These are phyloP conservation scores for Chaetomium sp. DNA, from an alignment of 2,329 filamentous ascomycete species.

Conservation along the genomic window DNA sequence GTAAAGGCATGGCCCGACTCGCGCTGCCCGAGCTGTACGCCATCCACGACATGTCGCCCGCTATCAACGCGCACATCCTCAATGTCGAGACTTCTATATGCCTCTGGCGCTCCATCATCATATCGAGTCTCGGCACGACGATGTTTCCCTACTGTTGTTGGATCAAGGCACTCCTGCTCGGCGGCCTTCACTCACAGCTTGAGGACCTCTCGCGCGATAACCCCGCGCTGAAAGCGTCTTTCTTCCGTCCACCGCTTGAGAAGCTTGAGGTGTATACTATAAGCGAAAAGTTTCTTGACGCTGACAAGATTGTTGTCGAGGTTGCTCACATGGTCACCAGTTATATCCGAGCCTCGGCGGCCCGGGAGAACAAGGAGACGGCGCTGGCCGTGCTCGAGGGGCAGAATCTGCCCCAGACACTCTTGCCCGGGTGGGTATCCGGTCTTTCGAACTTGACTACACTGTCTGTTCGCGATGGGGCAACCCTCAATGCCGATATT, in stretches of 20 bases:
- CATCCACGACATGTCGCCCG: conserved; percentile 40
- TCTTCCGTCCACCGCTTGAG: conserved; percentile 38
- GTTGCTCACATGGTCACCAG: conserved; percentile 53
- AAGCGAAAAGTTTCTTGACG: conserved; percentile 27
- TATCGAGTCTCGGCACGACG: conserved; percentile 57
- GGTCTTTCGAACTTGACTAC: conserved; percentile 51
- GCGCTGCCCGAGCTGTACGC: conserved; percentile 58
- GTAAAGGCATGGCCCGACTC: conserved; percentile 49
- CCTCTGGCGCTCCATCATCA: conserved; percentile 62
- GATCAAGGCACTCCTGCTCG: conserved; percentile 56
- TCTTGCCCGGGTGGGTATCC: conserved; percentile 53
- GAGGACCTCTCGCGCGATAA: conserved; percentile 31
- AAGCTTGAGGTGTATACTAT: conserved; percentile 26
- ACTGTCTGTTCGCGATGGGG: conserved; percentile 56
- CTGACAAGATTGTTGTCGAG: conserved; percentile 34
- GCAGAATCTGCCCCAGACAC: conserved; percentile 40
- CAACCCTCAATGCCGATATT: conserved; percentile 48
- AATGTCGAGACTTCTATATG: conserved; percentile 49
- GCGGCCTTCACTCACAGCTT: conserved; percentile 54
- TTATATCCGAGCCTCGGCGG: conserved; percentile 37
- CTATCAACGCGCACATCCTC: conserved; percentile 32
- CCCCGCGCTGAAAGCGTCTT: conserved; percentile 26
- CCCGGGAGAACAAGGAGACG: conserved; percentile 38
- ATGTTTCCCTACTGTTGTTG: conserved; percentile 64
- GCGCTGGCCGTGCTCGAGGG: conserved; percentile 53